Percentiles rank a stretch among this genome's conserved stretches.
Conservation (phyloP, 208 protist genomes). For the Herpetomonas tarakana region DNA sequence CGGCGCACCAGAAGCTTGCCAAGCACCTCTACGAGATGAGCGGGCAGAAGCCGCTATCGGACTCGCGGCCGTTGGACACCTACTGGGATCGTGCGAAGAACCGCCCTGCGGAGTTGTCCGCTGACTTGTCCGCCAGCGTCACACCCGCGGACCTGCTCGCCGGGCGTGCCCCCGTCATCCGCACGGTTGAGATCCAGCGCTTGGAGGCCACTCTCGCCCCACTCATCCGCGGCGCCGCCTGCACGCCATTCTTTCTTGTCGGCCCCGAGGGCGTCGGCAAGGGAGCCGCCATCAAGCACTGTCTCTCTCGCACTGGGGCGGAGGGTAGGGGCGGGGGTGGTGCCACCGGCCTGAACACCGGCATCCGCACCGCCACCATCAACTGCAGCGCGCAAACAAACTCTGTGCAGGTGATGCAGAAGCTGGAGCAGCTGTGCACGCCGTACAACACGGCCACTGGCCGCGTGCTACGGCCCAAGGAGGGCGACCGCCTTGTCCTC, state of each 20-base stretch:
- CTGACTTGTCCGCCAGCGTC: slow-evolving; percentile 47
- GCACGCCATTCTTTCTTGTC: slow-evolving; percentile 94
- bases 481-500: slow-evolving; percentile 92
- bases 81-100: slow-evolving; percentile 66
- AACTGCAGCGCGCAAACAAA: slow-evolving; percentile 96
- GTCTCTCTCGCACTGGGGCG: slow-evolving; percentile 38
- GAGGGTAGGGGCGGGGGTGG: background rate
- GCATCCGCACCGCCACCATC: slow-evolving; percentile 76
- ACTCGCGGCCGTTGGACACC: slow-evolving; percentile 83
- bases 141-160: slow-evolving; percentile 57
- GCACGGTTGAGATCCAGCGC: slow-evolving; percentile 93
- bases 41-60: slow-evolving; percentile 65
- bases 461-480: slow-evolving; percentile 92
- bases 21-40: slow-evolving; percentile 78
- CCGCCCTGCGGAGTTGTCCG: slow-evolving; percentile 56
- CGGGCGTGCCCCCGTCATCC: slow-evolving; percentile 56
- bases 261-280: slow-evolving; percentile 97
- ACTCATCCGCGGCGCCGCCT: slow-evolving; percentile 64
- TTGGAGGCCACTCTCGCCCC: slow-evolving; percentile 77
- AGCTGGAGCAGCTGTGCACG: slow-evolving; percentile 92
- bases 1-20: slow-evolving; percentile 65
- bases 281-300: slow-evolving; percentile 77
- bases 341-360: slow-evolving; percentile 5
- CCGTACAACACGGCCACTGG: slow-evolving; percentile 85
- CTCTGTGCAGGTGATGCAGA: slow-evolving; percentile 93